Percentiles rank a stretch among this genome's conserved stretches.
Conservation (phyloP, 176 grass and related monocot genomes). For the Oryza punctata region DNA sequence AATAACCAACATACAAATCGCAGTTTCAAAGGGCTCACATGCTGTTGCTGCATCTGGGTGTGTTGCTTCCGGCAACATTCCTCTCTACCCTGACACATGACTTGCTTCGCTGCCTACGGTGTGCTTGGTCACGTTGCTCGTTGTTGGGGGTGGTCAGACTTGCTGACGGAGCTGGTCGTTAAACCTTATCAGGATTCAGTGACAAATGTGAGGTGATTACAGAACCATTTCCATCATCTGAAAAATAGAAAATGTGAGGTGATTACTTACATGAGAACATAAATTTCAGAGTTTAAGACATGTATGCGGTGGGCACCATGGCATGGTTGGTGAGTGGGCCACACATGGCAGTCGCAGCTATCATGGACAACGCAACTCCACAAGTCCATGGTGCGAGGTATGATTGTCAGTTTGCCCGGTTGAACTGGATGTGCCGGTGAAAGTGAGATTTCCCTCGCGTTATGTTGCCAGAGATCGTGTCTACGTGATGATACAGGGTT, state of each 20-base stretch:
- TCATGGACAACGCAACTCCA: background rate
- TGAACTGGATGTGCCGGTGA: background rate
- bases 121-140: background rate
- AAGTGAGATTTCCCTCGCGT: background rate
- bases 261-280: background rate
- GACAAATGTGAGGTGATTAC: background rate
- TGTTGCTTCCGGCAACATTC: slow-evolving; percentile 19
- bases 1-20: background rate
- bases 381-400: background rate
- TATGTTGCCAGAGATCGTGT: background rate
- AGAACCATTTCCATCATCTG: too few relatives aligned
- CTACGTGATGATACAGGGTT: background rate
- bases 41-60: background rate
- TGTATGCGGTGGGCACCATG: background rate
- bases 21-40: slow-evolving; percentile 31
- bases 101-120: background rate
- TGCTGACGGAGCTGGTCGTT: background rate
- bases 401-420: background rate
- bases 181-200: background rate
- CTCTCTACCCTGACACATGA: background rate
- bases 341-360: background rate
- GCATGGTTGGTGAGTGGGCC: background rate
- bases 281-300: background rate
- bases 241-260: background rate
- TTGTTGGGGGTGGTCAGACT: background rate